A percentile compares a stretch with the other conserved stretches of the same genome.
Conservation (phyloP, 2,329 filamentous ascomycete species). For the Didymella pomorum region DNA sequence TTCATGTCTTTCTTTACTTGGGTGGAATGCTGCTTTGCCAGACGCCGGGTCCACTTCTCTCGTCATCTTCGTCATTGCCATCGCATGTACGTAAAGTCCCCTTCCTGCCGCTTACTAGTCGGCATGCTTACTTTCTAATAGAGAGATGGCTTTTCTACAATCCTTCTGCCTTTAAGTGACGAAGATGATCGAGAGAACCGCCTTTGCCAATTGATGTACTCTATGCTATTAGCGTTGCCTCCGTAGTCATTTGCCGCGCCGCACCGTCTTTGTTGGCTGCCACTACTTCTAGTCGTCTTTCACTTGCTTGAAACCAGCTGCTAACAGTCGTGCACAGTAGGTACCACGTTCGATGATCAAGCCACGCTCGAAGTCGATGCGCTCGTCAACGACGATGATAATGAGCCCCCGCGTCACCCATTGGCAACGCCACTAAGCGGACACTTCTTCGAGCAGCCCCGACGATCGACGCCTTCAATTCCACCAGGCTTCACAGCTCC, state of each 20-base stretch:
- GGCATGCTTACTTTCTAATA: slow-evolving; percentile 55
- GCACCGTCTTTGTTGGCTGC: slow-evolving; percentile 25
- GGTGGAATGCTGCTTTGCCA: slow-evolving; percentile 47
- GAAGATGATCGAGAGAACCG: slow-evolving; percentile 50
- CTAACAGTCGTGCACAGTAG: slow-evolving; percentile 64
- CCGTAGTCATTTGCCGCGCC: slow-evolving; percentile 5
- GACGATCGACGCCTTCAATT: slow-evolving; percentile 55
- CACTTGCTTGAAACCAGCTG: slow-evolving; percentile 21
- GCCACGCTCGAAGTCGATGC: slow-evolving; percentile 71
- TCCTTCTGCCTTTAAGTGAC: slow-evolving; percentile 49
- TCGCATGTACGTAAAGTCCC: slow-evolving; percentile 55
- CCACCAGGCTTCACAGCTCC: slow-evolving; percentile 55
- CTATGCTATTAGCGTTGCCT: slow-evolving; percentile 31
- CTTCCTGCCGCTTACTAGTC: slow-evolving; percentile 49
- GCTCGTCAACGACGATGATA: slow-evolving; percentile 66
- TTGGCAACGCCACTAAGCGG: slow-evolving; percentile 29
- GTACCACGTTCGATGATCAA: slow-evolving; percentile 68
- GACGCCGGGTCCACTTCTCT: slow-evolving; percentile 50
- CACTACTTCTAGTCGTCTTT: neutral
- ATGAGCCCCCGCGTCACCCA: slow-evolving; percentile 43
- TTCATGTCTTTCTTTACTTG: slow-evolving; percentile 38
- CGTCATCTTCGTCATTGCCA: slow-evolving; percentile 57
- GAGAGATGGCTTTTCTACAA: slow-evolving; percentile 50
- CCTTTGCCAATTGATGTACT: slow-evolving; percentile 41
- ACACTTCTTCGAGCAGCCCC: slow-evolving; percentile 47